Conservation (phyloP, 1,284 basidiomycete species). For the Ceratobasidium theobromae region DNA sequence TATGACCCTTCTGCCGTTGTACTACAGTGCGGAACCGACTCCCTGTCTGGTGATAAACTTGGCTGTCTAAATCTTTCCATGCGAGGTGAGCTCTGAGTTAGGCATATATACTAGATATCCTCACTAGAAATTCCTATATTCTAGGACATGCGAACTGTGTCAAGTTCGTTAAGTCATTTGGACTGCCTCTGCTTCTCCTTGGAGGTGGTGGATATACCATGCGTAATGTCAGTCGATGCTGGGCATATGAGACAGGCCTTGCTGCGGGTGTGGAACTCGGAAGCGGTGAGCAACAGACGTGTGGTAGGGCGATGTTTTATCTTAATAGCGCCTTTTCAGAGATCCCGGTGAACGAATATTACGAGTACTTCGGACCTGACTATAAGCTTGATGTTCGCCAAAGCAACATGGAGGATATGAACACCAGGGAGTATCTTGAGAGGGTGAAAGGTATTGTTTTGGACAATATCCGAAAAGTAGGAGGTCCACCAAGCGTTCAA, state of each 20-base stretch:
- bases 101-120: neutral
- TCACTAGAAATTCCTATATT: neutral
- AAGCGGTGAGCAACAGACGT: conserved; percentile 56
- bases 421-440: conserved; percentile 89
- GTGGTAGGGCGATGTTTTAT: neutral
- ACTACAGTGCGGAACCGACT: conserved; percentile 98
- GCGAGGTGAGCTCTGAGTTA: conserved; percentile 59
- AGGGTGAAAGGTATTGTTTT: conserved; percentile 91
- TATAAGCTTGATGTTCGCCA: conserved; percentile 96
- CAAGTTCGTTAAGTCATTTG: conserved; percentile 95
- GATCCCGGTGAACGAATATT: conserved; percentile 97
- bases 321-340: conserved; percentile 50
- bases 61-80: conserved; percentile 97
- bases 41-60: conserved; percentile 93
- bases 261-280: conserved; percentile 94
- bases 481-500: conserved; percentile 87
- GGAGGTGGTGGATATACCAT: conserved; percentile 99
- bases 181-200: conserved; percentile 87
- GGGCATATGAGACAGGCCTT: conserved; percentile 98
- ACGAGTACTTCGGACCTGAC: conserved; percentile 98
- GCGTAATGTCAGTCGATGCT: conserved; percentile 94
- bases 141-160: conserved; percentile 93
- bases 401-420: conserved; percentile 96
- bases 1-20: conserved; percentile 97
- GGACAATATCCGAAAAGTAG: conserved; percentile 82